Evolutionary conservation across 2,329 filamentous ascomycete species (phyloP).

Genomic region (Penicillium sp.): DNA sequence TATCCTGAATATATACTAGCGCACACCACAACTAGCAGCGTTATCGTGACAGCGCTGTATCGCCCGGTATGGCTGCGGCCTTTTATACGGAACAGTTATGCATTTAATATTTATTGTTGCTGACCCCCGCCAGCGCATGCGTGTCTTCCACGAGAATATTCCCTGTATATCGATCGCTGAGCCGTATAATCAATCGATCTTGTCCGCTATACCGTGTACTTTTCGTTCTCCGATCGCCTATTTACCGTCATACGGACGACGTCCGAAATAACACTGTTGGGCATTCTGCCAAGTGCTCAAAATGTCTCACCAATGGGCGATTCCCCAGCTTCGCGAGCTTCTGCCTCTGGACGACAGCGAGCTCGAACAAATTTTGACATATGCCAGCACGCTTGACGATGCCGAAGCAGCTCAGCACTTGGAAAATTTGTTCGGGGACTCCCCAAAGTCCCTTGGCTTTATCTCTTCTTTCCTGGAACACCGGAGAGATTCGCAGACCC

Average conservation of each 20-base stretch:
- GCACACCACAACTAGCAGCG: too few relatives aligned
- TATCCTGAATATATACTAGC: too few relatives aligned
- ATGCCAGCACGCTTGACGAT: slow-evolving; percentile 1
- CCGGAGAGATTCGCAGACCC: not conserved
- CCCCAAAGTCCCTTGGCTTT: slow-evolving; percentile 3
- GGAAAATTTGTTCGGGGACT: slow-evolving; percentile 3
- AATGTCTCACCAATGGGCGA: not conserved
- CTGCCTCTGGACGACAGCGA: slow-evolving; percentile 5
- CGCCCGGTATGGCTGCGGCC: too few relatives aligned
- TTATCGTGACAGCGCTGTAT: too few relatives aligned
- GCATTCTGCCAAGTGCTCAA: not conserved
- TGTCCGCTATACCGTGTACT: not conserved
- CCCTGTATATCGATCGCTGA: too few relatives aligned
- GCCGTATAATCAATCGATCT: not conserved
- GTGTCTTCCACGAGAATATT: too few relatives aligned
- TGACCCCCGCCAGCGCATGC: too few relatives aligned
- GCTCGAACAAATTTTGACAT: slow-evolving; percentile 2
- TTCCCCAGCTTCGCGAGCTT: slow-evolving; percentile 1
- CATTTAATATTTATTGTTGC: not conserved
- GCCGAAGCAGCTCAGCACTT: slow-evolving; percentile 4
- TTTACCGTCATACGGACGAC: not conserved
- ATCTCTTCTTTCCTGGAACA: not conserved
- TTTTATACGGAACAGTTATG: too few relatives aligned
- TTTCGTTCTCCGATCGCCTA: not conserved
- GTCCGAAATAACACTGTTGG: not conserved